A percentile compares a stretch with the other conserved stretches of the same genome.
Conservation (phyloP, 805 yeast genomes). For the Starmerella floris region DNA sequence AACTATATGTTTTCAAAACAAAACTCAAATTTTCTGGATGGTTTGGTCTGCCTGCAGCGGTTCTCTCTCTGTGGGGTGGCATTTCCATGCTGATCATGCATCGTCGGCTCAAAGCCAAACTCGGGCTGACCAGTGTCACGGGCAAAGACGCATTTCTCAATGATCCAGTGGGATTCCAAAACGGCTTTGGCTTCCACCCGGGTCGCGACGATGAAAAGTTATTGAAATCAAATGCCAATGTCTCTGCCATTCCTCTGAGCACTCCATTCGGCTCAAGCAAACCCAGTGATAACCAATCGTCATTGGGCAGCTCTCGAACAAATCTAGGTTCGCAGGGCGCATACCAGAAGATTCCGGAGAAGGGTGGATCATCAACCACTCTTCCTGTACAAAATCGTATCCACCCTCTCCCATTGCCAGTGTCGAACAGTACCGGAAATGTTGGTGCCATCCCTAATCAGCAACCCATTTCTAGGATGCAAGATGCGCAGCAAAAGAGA, state of each 20-base stretch:
- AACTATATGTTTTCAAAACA: conserved; percentile 63
- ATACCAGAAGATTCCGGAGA: conserved; percentile 4
- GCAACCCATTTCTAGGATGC: not conserved
- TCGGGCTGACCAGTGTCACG: conserved; percentile 15
- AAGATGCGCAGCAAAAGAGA: not conserved
- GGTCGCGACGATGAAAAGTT: conserved; percentile 20
- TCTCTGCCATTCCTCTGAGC: conserved; percentile 2
- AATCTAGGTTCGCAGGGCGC: not conserved
- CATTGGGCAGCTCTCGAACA: too few species aligned
- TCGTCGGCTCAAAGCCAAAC: conserved; percentile 39
- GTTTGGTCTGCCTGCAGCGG: conserved; percentile 59
- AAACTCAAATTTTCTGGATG: conserved; percentile 74
- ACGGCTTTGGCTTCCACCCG: conserved; percentile 4
- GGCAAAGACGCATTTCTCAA: conserved; percentile 1
- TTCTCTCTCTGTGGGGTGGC: conserved; percentile 48
- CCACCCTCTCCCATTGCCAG: not conserved
- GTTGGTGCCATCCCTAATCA: not conserved
- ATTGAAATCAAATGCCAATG: conserved; percentile 4
- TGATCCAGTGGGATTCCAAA: conserved; percentile 1
- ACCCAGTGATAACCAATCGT: too few species aligned
- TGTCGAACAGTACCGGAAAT: conserved; percentile 1
- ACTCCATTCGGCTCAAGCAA: too few species aligned
- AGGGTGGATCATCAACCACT: not conserved
- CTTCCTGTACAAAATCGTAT: not conserved
- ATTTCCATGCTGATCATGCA: conserved; percentile 59